Evolutionary conservation across 108 stramenopile species (phyloP).

Genomic region (Skeletonema marinoi): DNA sequence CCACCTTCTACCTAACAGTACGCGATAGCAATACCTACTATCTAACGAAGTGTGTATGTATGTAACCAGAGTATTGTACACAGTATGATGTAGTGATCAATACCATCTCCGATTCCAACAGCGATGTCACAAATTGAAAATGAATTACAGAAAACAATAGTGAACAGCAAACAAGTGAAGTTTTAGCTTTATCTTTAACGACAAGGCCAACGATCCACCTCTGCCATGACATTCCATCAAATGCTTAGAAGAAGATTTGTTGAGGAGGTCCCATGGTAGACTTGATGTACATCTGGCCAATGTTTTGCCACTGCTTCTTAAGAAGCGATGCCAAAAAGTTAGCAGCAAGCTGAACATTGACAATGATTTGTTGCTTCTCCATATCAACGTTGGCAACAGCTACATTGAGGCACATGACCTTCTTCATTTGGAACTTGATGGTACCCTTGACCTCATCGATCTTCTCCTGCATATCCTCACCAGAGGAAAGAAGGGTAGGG

Average conservation of each 20-base stretch:
- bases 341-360: conserved; percentile 96
- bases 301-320: conserved; percentile 99
- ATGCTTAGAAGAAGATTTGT: conserved; percentile 98
- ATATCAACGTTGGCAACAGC: conserved; percentile 95
- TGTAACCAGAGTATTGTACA: too few relatives aligned
- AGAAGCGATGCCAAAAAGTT: conserved; percentile 99
- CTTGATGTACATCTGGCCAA: conserved; percentile 99
- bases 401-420: conserved; percentile 99
- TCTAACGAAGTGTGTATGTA: too few relatives aligned
- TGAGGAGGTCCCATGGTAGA: conserved; percentile 97
- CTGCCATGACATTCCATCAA: neutral
- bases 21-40: too few relatives aligned
- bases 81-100: too few relatives aligned
- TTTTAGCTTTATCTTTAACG: conserved; percentile 14
- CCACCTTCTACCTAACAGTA: too few relatives aligned
- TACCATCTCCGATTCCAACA: too few relatives aligned
- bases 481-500: conserved; percentile 92
- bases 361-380: conserved; percentile 91
- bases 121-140: too few relatives aligned
- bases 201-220: conserved; percentile 2
- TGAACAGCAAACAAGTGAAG: neutral
- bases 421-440: conserved; percentile 99
- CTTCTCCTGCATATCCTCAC: conserved; percentile 98
- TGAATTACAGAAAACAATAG: neutral
- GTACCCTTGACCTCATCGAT: conserved; percentile 98